phyloP scores from a whole-genome alignment of 2,329 filamentous ascomycete genomes.

The Ophiocordyceps camponoti-leonardi region DNA sequence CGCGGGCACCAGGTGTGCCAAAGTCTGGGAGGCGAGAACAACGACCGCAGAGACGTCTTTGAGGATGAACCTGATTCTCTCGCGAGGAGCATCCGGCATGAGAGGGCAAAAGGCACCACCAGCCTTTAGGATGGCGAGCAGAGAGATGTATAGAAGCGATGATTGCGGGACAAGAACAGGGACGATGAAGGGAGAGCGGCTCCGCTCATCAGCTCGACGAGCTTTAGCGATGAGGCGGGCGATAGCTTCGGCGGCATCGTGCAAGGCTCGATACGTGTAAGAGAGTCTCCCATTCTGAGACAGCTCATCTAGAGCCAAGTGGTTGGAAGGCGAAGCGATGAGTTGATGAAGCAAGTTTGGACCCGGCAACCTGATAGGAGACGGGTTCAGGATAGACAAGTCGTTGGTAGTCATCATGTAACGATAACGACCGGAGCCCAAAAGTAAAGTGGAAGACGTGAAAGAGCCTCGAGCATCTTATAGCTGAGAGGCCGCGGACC shows the following conservation, averaged over 20 bases:
- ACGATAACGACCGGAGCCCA: not conserved
- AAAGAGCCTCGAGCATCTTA: not conserved
- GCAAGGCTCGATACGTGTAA: constrained; percentile 46
- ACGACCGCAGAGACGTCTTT: constrained; percentile 56
- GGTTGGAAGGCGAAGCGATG: constrained; percentile 23
- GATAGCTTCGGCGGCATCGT: constrained; percentile 36
- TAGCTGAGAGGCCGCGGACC: not conserved
- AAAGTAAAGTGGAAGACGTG: not conserved
- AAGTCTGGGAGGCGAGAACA: constrained; percentile 42
- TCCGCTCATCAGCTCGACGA: constrained; percentile 1
- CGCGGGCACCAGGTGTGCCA: constrained; percentile 21
- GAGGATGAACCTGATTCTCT: constrained; percentile 65
- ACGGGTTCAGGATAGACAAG: constrained; percentile 29
- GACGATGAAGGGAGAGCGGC: constrained; percentile 32
- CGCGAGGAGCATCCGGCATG: constrained; percentile 57
- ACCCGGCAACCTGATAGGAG: constrained; percentile 21
- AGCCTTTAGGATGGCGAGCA: constrained; percentile 62
- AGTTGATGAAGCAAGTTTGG: constrained; percentile 38
- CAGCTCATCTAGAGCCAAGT: constrained; percentile 16
- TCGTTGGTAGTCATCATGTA: constrained; percentile 9
- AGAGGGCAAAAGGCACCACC: constrained; percentile 79
- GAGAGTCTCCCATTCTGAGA: constrained; percentile 10
- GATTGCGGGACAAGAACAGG: constrained; percentile 67
- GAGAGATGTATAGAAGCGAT: constrained; percentile 58
- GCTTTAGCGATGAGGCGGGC: constrained; percentile 27